These are phyloP conservation scores for Cephalotrichum gorgonifer DNA, from an alignment of 2,329 filamentous ascomycete genomes.

Conservation along the genomic window DNA sequence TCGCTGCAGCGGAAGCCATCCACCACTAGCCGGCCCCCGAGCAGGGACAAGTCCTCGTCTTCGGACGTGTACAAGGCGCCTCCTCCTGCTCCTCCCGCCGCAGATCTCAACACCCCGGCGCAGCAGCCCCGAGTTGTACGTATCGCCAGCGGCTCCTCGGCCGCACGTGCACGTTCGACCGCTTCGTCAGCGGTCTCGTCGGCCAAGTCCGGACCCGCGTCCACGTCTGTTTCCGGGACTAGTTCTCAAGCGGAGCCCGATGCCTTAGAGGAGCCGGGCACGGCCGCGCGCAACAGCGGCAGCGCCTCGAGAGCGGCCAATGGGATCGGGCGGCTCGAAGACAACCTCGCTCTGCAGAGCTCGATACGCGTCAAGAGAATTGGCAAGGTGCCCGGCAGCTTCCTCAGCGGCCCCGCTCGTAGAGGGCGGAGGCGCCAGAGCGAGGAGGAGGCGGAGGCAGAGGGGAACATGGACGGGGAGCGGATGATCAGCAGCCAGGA, in stretches of 20 bases:
- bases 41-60: slow-evolving; percentile 24
- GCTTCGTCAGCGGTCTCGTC: slow-evolving; percentile 24
- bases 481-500: slow-evolving; percentile 29
- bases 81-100: slow-evolving; percentile 1
- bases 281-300: slow-evolving; percentile 37
- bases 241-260: slow-evolving; percentile 30
- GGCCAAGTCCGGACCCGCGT: slow-evolving; percentile 10
- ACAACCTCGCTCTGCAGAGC: slow-evolving; percentile 56
- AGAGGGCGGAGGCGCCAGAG: slow-evolving; percentile 60
- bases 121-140: slow-evolving; percentile 42
- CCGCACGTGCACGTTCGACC: slow-evolving; percentile 18
- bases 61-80: slow-evolving; percentile 5
- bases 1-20: slow-evolving; percentile 16
- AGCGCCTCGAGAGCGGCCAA: slow-evolving; percentile 40
- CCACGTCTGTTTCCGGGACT: slow-evolving; percentile 21
- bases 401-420: slow-evolving; percentile 70
- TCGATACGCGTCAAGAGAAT: slow-evolving; percentile 71
- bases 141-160: slow-evolving; percentile 40
- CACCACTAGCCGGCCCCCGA: slow-evolving; percentile 25
- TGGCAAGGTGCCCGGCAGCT: slow-evolving; percentile 64
- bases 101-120: slow-evolving; percentile 43
- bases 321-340: slow-evolving; percentile 41
- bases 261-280: slow-evolving; percentile 36
- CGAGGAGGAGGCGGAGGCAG: slow-evolving; percentile 50
- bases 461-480: slow-evolving; percentile 25